Evolutionary conservation across 2,329 filamentous ascomycete genomes (phyloP).

Genomic region (Cladosporium velox): DNA sequence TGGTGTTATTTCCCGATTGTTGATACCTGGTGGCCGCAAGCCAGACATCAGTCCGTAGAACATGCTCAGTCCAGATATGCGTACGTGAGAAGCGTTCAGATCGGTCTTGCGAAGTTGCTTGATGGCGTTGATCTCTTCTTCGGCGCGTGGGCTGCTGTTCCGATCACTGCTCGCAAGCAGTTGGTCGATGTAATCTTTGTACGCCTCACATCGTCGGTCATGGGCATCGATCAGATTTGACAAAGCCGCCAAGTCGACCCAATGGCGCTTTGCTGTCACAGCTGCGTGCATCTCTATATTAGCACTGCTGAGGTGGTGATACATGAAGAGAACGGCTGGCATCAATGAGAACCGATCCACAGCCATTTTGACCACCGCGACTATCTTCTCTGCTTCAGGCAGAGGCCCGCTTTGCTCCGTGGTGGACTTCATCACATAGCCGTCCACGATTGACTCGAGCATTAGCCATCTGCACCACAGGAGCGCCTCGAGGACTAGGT

Average conservation of each 20-base stretch:
- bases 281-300: conserved; percentile 17
- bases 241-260: conserved; percentile 1
- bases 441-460: conserved; percentile 18
- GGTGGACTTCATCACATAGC: conserved; percentile 14
- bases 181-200: not conserved
- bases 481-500: conserved; percentile 2
- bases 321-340: conserved; percentile 9
- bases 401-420: conserved; percentile 2
- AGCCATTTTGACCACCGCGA: not conserved
- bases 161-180: not conserved
- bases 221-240: conserved; percentile 7
- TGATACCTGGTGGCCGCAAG: not conserved
- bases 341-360: conserved; percentile 1
- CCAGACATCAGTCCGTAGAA: conserved; percentile 26
- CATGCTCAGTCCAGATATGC: conserved; percentile 21
- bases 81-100: conserved; percentile 21
- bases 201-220: not conserved
- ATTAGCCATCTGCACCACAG: conserved; percentile 18
- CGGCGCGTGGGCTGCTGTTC: not conserved
- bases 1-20: conserved; percentile 4
- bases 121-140: conserved; percentile 20
- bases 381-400: not conserved
- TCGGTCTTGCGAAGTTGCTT: conserved; percentile 20
- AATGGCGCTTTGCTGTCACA: conserved; percentile 1
- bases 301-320: conserved; percentile 17